Conservation (phyloP, 495 filamentous ascomycete species). For the Xanthoparmelia taractica region DNA sequence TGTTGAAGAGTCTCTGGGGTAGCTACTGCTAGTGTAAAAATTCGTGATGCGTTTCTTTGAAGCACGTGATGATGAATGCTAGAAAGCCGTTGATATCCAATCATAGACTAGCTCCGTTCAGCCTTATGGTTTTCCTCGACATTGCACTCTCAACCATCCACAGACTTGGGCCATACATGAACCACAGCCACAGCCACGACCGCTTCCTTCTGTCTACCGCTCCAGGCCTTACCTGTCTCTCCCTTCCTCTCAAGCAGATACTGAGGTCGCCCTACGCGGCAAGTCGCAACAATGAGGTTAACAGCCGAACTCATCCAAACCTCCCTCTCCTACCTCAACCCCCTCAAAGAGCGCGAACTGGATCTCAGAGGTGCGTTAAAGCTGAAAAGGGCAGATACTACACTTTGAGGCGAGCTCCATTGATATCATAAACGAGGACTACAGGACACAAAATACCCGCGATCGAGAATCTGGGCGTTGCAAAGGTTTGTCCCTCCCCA, state of each 20-base stretch:
- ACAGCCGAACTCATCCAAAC: constrained; percentile 86
- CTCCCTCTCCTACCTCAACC: constrained; percentile 95
- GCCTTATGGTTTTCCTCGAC: constrained; percentile 5
- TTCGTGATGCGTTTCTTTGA: background rate
- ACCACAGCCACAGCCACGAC: too few species aligned
- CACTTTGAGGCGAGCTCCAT: constrained; percentile 67
- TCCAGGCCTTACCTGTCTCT: background rate
- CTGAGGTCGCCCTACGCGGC: background rate
- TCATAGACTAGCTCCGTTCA: constrained; percentile 12
- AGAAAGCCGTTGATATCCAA: background rate
- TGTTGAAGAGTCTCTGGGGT: background rate
- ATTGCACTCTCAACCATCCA: background rate
- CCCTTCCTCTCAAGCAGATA: background rate
- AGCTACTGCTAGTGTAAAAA: background rate
- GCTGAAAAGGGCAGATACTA: constrained; percentile 97
- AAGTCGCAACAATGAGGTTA: constrained; percentile 62
- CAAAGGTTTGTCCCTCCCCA: constrained; percentile 55
- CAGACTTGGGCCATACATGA: background rate
- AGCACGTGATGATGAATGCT: background rate
- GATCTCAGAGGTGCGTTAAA: constrained; percentile 94
- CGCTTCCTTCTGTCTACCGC: background rate
- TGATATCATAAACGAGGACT: constrained; percentile 64
- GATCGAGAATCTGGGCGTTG: constrained; percentile 97
- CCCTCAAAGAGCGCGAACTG: constrained; percentile 94
- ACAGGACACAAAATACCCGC: constrained; percentile 95